These are phyloP conservation scores for Stevia rebaudiana DNA, from an alignment of 140 eudicot genomes.

Conservation along the genomic window DNA sequence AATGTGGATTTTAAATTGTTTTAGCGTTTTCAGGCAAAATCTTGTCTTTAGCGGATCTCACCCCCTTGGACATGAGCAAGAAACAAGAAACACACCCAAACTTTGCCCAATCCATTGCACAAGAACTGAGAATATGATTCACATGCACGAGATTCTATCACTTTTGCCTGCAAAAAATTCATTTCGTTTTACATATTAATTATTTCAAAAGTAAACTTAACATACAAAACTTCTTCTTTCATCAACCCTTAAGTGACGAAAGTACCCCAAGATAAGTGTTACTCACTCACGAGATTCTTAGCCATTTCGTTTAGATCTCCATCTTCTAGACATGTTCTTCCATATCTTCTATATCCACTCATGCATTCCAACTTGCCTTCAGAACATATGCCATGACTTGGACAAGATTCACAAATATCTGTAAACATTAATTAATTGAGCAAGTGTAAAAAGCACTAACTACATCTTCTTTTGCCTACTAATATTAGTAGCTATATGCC, in stretches of 20 bases:
- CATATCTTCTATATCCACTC: conserved; percentile 62
- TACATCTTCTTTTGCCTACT: background rate
- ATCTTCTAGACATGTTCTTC: conserved; percentile 75
- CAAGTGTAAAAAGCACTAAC: background rate
- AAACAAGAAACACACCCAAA: conserved; percentile 63
- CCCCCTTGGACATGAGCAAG: too few relatives aligned
- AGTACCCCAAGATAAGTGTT: conserved; percentile 22
- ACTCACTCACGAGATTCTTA: conserved; percentile 62
- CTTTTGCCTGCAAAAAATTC: conserved; percentile 52
- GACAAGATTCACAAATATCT: conserved; percentile 88
- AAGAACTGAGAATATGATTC: conserved; percentile 56
- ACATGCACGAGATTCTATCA: conserved; percentile 56
- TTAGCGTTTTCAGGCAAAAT: too few relatives aligned
- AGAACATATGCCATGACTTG: conserved; percentile 68
- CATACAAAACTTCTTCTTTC: background rate
- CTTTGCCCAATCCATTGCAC: conserved; percentile 51
- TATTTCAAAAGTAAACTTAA: conserved; percentile 1
- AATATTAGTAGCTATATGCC: background rate
- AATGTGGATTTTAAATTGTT: too few relatives aligned
- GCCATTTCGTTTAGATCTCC: conserved; percentile 64
- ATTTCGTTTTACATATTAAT: conserved; percentile 13
- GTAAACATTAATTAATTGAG: conserved; percentile 24
- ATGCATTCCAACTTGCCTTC: conserved; percentile 69
- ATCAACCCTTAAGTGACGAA: conserved; percentile 16
- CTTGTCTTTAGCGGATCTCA: too few relatives aligned